Percentiles rank a stretch among this genome's conserved stretches.
Conservation (phyloP, 2,329 filamentous ascomycete genomes). For the Ramichloridium luteum region DNA sequence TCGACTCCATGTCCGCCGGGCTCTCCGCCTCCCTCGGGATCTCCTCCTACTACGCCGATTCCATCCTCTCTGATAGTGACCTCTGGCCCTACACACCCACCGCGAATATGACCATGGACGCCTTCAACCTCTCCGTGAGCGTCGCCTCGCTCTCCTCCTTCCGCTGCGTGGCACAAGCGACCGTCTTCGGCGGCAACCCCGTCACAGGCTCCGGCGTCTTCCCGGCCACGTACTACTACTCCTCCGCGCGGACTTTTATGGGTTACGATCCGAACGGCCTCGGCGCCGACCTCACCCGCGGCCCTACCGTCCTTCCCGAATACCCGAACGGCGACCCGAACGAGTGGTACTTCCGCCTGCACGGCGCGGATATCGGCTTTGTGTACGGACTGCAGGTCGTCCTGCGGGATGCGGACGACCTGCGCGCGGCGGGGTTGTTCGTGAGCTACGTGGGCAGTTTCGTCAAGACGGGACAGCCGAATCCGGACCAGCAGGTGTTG, state of each 20-base stretch:
- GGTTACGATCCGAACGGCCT: constrained; percentile 43
- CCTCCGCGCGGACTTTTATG: constrained; percentile 44
- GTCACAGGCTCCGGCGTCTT: constrained; percentile 39
- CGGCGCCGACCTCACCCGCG: constrained; percentile 27
- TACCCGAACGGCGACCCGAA: constrained; percentile 37
- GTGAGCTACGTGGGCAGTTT: constrained; percentile 41
- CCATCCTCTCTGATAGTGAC: constrained; percentile 29
- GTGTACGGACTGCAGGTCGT: constrained; percentile 25
- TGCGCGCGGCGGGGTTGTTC: constrained; percentile 34
- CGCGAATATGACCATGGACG: constrained; percentile 41
- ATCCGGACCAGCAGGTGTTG: constrained; percentile 36
- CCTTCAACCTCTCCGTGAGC: constrained; percentile 44
- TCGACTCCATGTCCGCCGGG: constrained; percentile 32
- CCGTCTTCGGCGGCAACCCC: constrained; percentile 38
- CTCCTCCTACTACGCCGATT: constrained; percentile 27
- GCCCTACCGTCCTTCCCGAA: constrained; percentile 24
- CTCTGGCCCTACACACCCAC: constrained; percentile 41
- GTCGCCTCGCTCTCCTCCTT: constrained; percentile 48
- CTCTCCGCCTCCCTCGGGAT: constrained; percentile 37
- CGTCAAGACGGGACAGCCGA: constrained; percentile 39
- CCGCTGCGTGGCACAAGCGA: constrained; percentile 49
- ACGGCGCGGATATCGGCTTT: constrained; percentile 39
- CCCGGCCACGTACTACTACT: constrained; percentile 44
- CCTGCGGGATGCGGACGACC: constrained; percentile 40
- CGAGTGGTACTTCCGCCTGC: constrained; percentile 44